phyloP scores from a whole-genome alignment of 768 basidiomycete species.

The Podaxis rugospora region DNA sequence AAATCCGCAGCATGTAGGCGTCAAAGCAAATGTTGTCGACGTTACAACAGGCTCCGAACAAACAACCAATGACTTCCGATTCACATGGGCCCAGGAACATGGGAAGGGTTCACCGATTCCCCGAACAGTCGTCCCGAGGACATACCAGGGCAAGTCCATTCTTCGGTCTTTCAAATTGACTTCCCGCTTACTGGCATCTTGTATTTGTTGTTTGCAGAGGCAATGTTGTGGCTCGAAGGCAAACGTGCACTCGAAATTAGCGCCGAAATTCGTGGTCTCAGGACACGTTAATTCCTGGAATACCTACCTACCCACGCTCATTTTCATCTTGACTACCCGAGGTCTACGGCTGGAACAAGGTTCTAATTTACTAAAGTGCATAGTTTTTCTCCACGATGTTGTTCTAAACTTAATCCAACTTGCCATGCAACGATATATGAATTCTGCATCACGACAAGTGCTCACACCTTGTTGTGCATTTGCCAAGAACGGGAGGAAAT shows the following conservation, averaged over 20 bases:
- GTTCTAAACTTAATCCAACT: too few species aligned
- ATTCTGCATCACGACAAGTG: too few species aligned
- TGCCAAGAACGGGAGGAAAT: too few species aligned
- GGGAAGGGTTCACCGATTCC: constrained; percentile 27
- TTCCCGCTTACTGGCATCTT: not conserved
- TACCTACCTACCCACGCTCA: not conserved
- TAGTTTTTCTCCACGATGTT: too few species aligned
- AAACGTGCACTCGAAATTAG: constrained; percentile 68
- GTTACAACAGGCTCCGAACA: constrained; percentile 59
- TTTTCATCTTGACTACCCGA: not conserved
- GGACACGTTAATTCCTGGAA: not conserved
- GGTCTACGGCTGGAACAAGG: not conserved
- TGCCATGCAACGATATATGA: too few species aligned
- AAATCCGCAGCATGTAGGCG: constrained; percentile 55
- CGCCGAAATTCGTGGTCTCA: constrained; percentile 45
- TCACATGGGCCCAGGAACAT: constrained; percentile 59
- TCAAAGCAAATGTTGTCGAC: constrained; percentile 69
- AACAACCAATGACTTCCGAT: constrained; percentile 72
- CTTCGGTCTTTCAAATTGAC: not conserved
- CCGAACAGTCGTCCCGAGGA: constrained; percentile 58
- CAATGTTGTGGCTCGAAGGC: constrained; percentile 84
- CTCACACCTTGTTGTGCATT: too few species aligned
- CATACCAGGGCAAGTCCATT: constrained; percentile 54
- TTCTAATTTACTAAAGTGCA: too few species aligned
- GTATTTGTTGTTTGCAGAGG: constrained; percentile 43